phyloP scores from a whole-genome alignment of 1,139 yeast genomes.

The Scheffersomyces titani region DNA sequence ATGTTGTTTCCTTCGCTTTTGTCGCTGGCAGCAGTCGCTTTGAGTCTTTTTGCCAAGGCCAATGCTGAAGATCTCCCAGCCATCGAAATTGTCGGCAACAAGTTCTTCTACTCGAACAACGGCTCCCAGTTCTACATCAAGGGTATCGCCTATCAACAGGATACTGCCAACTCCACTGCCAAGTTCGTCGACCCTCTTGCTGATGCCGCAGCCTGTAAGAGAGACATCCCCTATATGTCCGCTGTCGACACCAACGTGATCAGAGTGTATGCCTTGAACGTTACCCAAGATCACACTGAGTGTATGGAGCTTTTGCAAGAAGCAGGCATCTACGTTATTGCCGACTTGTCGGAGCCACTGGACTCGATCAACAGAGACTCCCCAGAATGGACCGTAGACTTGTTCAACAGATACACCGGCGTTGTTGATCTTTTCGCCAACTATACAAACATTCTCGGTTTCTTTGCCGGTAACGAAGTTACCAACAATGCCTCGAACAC shows the following conservation, averaged over 20 bases:
- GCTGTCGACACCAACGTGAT: slow-evolving; percentile 76
- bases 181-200: slow-evolving; percentile 75
- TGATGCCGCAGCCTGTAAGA: slow-evolving; percentile 65
- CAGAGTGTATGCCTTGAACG: slow-evolving; percentile 73
- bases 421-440: slow-evolving; percentile 81
- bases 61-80: slow-evolving; percentile 29
- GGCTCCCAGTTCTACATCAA: slow-evolving; percentile 47
- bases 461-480: slow-evolving; percentile 91
- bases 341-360: slow-evolving; percentile 87
- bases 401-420: slow-evolving; percentile 72
- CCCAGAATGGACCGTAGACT: slow-evolving; percentile 70
- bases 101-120: slow-evolving; percentile 45
- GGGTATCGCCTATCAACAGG: slow-evolving; percentile 51
- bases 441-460: slow-evolving; percentile 86
- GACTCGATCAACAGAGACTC: slow-evolving; percentile 71
- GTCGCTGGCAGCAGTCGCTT: slow-evolving; percentile 1
- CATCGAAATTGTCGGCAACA: slow-evolving; percentile 47
- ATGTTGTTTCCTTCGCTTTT: not conserved
- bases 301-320: slow-evolving; percentile 85
- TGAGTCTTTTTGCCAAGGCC: not conserved
- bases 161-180: slow-evolving; percentile 30
- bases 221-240: slow-evolving; percentile 80
- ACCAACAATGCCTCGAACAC: slow-evolving; percentile 56
- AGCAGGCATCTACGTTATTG: slow-evolving; percentile 84
- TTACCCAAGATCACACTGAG: slow-evolving; percentile 77